phyloP scores from a whole-genome alignment of 768 basidiomycete species.

The Phanerochaete carnosa region DNA sequence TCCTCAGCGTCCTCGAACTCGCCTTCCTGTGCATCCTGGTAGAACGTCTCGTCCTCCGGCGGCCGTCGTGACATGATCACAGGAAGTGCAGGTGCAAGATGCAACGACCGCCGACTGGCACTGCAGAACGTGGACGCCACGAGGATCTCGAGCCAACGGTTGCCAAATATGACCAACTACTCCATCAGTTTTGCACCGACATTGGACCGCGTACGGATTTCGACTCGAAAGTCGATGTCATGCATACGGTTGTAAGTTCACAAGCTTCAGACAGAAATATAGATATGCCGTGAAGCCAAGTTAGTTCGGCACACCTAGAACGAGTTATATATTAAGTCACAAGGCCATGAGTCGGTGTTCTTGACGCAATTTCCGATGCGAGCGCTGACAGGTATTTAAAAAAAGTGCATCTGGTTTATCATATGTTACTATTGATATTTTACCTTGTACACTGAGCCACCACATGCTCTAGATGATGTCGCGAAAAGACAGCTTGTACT shows the following conservation, averaged over 20 bases:
- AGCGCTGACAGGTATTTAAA: not conserved
- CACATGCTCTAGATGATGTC: too few relatives aligned
- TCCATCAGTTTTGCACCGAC: not conserved
- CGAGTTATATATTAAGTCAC: not conserved
- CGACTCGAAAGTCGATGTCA: not conserved
- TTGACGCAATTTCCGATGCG: not conserved
- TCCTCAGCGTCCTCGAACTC: constrained; percentile 49
- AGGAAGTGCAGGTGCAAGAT: constrained; percentile 3
- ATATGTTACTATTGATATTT: too few relatives aligned
- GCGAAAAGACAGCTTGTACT: not conserved
- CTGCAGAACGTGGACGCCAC: constrained; percentile 19
- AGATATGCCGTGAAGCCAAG: not conserved
- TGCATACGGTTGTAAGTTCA: too few relatives aligned
- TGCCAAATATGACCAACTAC: constrained; percentile 1
- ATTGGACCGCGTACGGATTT: not conserved
- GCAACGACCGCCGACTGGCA: constrained; percentile 3
- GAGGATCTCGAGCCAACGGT: not conserved
- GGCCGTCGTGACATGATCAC: constrained; percentile 18
- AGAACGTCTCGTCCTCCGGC: constrained; percentile 7
- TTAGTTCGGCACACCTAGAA: not conserved
- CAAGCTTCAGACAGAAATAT: not conserved
- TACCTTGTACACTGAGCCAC: too few relatives aligned
- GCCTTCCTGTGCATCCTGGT: constrained; percentile 6
- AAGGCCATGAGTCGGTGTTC: not conserved
- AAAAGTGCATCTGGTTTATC: not conserved